Evolutionary conservation across 805 yeast species (phyloP).

Genomic region (Schwanniomyces polymorphus): DNA sequence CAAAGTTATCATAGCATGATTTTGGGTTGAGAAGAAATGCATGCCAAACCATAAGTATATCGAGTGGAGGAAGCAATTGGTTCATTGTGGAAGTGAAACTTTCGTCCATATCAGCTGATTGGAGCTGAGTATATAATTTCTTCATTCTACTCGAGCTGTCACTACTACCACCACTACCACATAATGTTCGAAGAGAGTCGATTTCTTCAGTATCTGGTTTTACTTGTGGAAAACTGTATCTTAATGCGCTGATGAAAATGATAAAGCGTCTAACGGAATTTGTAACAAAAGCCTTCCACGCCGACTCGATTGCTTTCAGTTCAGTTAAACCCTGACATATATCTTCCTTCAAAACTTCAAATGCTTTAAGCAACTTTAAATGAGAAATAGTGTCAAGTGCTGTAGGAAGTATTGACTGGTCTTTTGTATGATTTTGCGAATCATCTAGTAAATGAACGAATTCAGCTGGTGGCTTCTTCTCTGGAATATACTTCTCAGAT

Average conservation of each 20-base stretch:
- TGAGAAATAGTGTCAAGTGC: too few relatives aligned
- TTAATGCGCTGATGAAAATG: slow-evolving; percentile 16
- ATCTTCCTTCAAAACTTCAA: slow-evolving; percentile 14
- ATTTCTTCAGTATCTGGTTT: neutral
- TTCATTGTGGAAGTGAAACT: neutral
- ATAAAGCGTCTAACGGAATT: slow-evolving; percentile 21
- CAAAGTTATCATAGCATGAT: slow-evolving; percentile 12
- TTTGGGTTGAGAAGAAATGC: slow-evolving; percentile 17
- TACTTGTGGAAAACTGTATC: neutral
- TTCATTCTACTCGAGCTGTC: too few relatives aligned
- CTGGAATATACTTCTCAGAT: too few relatives aligned
- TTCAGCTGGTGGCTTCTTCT: too few relatives aligned
- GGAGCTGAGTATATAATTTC: too few relatives aligned
- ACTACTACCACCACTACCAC: too few relatives aligned
- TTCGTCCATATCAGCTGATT: neutral
- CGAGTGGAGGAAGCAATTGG: slow-evolving; percentile 18
- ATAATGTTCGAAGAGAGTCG: neutral
- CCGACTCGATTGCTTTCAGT: slow-evolving; percentile 7
- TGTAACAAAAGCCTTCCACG: slow-evolving; percentile 23
- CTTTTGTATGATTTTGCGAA: too few relatives aligned
- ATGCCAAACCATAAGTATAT: slow-evolving; percentile 23
- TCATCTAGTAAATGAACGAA: too few relatives aligned
- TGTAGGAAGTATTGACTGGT: too few relatives aligned
- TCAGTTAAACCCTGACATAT: slow-evolving; percentile 4
- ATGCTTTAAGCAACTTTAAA: slow-evolving; percentile 21